phyloP scores from a whole-genome alignment of 2,329 filamentous ascomycete genomes.

The Fusarium neocosmosporiellum region DNA sequence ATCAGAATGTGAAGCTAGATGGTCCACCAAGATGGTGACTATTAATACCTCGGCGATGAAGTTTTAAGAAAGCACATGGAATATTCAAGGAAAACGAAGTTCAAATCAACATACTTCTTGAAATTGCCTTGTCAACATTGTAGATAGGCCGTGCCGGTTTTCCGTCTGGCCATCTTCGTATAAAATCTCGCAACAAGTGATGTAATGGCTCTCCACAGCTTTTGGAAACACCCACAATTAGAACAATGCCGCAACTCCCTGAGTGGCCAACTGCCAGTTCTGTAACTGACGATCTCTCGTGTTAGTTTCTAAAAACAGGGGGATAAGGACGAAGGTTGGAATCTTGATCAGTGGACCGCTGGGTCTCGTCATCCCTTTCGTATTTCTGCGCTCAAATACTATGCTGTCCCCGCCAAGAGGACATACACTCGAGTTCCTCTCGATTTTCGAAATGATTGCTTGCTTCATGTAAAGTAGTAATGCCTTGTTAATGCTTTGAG shows the following conservation, averaged over 20 bases:
- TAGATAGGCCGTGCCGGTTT: background rate
- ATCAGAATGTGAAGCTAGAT: background rate
- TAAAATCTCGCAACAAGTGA: slow-evolving; percentile 1
- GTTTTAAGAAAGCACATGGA: too few species aligned
- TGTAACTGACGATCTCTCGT: background rate
- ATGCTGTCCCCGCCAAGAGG: background rate
- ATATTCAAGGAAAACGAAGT: accelerated
- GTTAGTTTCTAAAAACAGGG: background rate
- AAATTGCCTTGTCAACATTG: background rate
- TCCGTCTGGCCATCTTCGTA: background rate
- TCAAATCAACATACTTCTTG: background rate
- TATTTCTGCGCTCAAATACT: background rate
- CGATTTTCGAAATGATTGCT: background rate
- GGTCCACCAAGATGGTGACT: background rate
- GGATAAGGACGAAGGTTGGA: background rate
- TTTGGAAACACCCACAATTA: background rate
- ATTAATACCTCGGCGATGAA: background rate
- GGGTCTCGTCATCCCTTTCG: background rate
- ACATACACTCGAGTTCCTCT: background rate
- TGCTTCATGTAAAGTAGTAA: background rate
- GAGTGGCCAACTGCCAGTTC: background rate
- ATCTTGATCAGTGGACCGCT: background rate
- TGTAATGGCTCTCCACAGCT: slow-evolving; percentile 10
- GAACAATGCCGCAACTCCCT: background rate
- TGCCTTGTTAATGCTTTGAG: background rate